phyloP scores from a whole-genome alignment of 495 filamentous ascomycete species.

The Podospora pseudocomata region DNA sequence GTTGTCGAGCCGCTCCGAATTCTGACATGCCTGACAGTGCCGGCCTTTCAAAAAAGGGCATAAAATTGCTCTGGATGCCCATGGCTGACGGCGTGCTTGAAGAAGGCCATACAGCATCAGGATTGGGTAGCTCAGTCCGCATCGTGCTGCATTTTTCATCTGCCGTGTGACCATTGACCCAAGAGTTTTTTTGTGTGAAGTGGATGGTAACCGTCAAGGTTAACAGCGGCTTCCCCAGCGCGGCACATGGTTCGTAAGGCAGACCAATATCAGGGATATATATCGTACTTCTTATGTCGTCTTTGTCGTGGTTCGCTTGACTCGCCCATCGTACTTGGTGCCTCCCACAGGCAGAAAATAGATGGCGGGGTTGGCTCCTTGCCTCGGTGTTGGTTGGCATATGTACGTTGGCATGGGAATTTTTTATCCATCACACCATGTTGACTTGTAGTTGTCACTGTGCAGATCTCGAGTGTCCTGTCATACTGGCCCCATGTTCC shows the following conservation, averaged over 20 bases:
- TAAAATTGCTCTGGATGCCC: conserved; percentile 9
- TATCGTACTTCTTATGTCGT: background rate
- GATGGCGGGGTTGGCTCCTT: background rate
- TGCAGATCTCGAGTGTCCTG: background rate
- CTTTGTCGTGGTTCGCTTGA: background rate
- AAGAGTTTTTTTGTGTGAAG: background rate
- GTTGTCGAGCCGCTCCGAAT: background rate
- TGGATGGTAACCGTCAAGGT: background rate
- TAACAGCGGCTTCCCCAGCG: background rate
- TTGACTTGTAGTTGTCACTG: background rate
- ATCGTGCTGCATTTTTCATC: background rate
- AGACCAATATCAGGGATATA: conserved; percentile 8
- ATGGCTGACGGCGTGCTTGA: background rate
- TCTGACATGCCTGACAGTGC: background rate
- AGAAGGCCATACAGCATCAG: background rate
- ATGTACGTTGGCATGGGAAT: background rate
- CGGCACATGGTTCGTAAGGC: conserved; percentile 9
- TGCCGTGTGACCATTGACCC: conserved; percentile 16
- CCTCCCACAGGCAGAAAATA: background rate
- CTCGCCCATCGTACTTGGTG: background rate
- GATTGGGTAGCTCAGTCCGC: conserved; percentile 14
- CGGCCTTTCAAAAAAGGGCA: conserved; percentile 13
- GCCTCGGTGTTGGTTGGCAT: background rate
- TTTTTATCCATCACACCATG: background rate
- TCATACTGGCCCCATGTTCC: background rate